phyloP scores from a whole-genome alignment of 148 eudicot species.

The Dysphania ambrosioides region DNA sequence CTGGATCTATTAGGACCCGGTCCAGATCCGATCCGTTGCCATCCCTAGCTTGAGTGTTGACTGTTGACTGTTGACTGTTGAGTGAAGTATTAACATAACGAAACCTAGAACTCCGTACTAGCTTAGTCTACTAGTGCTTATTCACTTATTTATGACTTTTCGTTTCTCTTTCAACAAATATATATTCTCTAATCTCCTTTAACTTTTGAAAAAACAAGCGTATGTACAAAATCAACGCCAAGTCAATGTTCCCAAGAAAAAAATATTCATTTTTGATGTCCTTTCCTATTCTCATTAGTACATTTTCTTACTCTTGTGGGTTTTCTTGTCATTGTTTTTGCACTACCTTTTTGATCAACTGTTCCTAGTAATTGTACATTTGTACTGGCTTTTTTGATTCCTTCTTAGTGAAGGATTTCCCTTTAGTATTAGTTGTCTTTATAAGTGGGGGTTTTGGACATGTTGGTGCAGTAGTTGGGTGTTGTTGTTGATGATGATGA shows the following conservation, averaged over 20 bases:
- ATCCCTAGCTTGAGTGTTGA: no score
- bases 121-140: no score
- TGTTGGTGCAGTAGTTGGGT: constrained; percentile 18
- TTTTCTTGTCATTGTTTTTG: constrained; percentile 1
- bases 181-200: not conserved
- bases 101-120: no score
- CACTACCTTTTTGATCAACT: not conserved
- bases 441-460: not conserved
- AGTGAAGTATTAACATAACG: no score
- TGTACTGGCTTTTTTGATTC: not conserved
- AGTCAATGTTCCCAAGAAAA: constrained; percentile 1
- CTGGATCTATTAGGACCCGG: no score
- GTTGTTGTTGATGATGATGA: not conserved
- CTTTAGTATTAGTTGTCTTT: not conserved
- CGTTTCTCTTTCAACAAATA: not conserved
- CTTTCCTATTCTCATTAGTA: not conserved
- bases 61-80: no score
- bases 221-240: constrained; percentile 2
- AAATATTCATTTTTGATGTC: not conserved
- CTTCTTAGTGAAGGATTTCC: constrained; percentile 14
- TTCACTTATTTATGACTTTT: no score
- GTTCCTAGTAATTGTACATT: constrained; percentile 21
- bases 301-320: constrained; percentile 23
- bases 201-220: not conserved
- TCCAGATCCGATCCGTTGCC: no score